Conservation (phyloP, 371 early-diverging fungal species). For the Mortierella sp. region DNA sequence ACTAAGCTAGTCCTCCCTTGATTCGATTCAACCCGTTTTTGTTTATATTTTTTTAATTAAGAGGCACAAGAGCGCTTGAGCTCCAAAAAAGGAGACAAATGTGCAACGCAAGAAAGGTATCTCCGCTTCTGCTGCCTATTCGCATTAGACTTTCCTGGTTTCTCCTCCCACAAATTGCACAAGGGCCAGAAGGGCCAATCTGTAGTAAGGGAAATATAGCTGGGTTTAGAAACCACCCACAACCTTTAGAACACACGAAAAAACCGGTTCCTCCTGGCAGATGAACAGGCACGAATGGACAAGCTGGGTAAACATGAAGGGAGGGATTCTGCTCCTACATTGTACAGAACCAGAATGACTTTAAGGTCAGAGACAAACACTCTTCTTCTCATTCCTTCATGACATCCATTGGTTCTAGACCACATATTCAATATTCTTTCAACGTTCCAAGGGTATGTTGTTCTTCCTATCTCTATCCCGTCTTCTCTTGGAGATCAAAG, state of each 20-base stretch:
- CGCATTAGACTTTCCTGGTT: neutral
- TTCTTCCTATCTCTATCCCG: neutral
- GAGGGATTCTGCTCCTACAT: neutral
- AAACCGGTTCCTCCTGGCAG: slow-evolving; percentile 12
- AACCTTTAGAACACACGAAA: neutral
- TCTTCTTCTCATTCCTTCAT: too few species aligned
- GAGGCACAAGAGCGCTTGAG: neutral
- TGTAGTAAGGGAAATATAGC: neutral
- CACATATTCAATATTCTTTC: neutral
- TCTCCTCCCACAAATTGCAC: slow-evolving; percentile 8
- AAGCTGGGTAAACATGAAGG: neutral
- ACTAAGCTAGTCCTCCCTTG: neutral
- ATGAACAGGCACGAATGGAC: neutral
- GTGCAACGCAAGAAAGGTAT: neutral
- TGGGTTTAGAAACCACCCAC: slow-evolving; percentile 1
- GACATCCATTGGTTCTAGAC: slow-evolving; percentile 4
- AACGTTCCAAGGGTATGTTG: too few species aligned
- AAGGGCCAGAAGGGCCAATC: neutral
- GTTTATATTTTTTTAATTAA: neutral
- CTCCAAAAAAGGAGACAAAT: slow-evolving; percentile 14
- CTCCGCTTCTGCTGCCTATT: neutral
- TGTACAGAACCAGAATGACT: neutral
- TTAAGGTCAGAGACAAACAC: neutral
- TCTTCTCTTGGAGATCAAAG: neutral
- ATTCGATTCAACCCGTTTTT: neutral